phyloP scores from a whole-genome alignment of 208 protist species.

The Wallacemonas sp. region DNA sequence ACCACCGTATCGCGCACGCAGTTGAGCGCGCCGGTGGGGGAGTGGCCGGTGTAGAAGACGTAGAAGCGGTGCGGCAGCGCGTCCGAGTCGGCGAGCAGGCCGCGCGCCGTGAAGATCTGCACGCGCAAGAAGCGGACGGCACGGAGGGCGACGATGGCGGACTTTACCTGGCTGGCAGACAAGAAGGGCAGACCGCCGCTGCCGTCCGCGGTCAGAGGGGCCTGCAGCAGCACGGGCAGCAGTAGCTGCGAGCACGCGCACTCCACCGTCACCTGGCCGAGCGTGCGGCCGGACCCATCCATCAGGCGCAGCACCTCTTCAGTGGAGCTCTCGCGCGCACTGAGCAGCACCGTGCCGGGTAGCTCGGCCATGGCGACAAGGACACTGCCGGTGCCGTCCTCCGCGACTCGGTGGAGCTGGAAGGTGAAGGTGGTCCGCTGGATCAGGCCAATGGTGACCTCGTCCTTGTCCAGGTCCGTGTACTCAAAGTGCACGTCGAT shows the following conservation, averaged over 20 bases:
- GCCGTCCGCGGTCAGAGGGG: conserved; percentile 21
- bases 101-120: conserved; percentile 66
- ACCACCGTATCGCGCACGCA: conserved; percentile 81
- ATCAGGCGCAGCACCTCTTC: conserved; percentile 54
- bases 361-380: conserved; percentile 83
- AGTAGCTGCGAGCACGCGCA: conserved; percentile 56
- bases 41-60: conserved; percentile 82
- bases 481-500: conserved; percentile 78
- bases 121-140: conserved; percentile 65
- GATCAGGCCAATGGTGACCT: conserved; percentile 54
- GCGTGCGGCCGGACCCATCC: conserved; percentile 40
- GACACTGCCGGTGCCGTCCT: conserved; percentile 23
- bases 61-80: conserved; percentile 31
- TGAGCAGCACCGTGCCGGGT: conserved; percentile 55
- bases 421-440: conserved; percentile 65
- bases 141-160: conserved; percentile 70
- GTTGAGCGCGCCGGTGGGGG: conserved; percentile 34
- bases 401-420: conserved; percentile 62
- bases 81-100: conserved; percentile 27
- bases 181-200: conserved; percentile 18
- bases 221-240: conserved; percentile 64
- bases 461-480: conserved; percentile 52
- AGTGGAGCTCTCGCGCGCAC: conserved; percentile 43
- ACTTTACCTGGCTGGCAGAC: conserved; percentile 36
- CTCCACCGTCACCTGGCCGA: conserved; percentile 55